Evolutionary conservation across 2,329 filamentous ascomycete genomes (phyloP), one percentile per base, ranked within the genome.

Genomic region (Teratosphaeria nubilosa): DNA sequence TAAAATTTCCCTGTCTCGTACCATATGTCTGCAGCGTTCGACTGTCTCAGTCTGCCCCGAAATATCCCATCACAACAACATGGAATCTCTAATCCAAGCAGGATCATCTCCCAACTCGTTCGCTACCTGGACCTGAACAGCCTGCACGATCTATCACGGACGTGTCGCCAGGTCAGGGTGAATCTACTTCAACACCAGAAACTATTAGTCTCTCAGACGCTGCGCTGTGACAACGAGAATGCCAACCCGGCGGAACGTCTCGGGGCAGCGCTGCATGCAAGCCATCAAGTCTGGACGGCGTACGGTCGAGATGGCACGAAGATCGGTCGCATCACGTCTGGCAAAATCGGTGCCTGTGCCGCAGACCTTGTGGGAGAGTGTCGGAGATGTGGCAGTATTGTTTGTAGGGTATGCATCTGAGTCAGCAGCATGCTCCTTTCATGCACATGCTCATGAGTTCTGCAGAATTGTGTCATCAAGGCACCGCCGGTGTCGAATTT

Each of bases 401-500:
- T 96, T 57, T 97, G 92, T 73, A 83, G 92, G 74, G 91, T 95
- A 81, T 56, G 70, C 24, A 34, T 30, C 7, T 58, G 34, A 54
- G 51, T 32, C 20, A 53, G n/a, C 13, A 51, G 30, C 31, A 34
- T 53, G 14, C n/a, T 54, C 52, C 53, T 34, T 55, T 16, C 13
- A 52, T 48, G 58, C 50, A 14, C 50, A 32, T 32, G 20, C 50
- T 53, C 31, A 53, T 41, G 3, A 32, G 9, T 4, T 4, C 32
- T 37, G 56, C 71, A 95, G 90, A 97, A 97, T 66, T 97, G 92
- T 73, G 86, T 86, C 5, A 87, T 90, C 68, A 96, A 96, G 73
- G 85, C 88, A 0, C 90, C 90, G 0, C 83, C 86, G 2, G 78
- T 80, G 1, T 77, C 80, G 32, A 79, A 84, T 24, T 79, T 95